phyloP scores from a whole-genome alignment of 306 rosid species.

The Fragaria vesca region DNA sequence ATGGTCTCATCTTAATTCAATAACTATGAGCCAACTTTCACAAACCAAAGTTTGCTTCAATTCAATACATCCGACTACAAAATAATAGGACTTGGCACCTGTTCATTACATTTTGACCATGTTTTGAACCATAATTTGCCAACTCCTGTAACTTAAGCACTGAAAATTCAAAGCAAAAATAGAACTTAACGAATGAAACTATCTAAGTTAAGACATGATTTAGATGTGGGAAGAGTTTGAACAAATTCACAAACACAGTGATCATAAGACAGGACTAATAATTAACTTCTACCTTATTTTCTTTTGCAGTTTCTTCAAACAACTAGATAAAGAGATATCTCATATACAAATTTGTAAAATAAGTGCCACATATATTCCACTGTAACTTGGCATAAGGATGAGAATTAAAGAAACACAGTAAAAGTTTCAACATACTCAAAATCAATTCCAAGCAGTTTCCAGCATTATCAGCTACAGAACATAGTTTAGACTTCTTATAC shows the following conservation, averaged over 20 bases:
- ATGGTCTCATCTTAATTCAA: not conserved
- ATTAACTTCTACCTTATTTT: not conserved
- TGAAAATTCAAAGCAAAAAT: too few species aligned
- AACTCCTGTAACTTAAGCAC: too few species aligned
- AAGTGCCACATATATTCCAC: not conserved
- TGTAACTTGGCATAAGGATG: not conserved
- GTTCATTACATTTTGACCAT: not conserved
- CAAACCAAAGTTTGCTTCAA: not conserved
- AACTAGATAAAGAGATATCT: not conserved
- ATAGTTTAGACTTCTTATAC: not conserved
- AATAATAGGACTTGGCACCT: not conserved
- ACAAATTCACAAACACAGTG: not conserved
- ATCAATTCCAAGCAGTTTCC: not conserved
- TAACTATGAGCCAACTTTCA: not conserved
- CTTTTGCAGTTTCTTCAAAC: not conserved
- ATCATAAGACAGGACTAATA: not conserved
- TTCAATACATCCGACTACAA: not conserved
- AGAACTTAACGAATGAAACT: too few species aligned
- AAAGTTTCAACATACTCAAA: not conserved
- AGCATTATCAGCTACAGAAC: conserved; percentile 1
- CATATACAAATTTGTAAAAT: not conserved
- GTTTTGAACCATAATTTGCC: too few species aligned
- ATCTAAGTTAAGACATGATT: not conserved
- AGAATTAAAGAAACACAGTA: not conserved
- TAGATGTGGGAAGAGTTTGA: not conserved